Evolutionary conservation across 108 stramenopile species (phyloP).

Genomic region (Parietichytrium sp.): DNA sequence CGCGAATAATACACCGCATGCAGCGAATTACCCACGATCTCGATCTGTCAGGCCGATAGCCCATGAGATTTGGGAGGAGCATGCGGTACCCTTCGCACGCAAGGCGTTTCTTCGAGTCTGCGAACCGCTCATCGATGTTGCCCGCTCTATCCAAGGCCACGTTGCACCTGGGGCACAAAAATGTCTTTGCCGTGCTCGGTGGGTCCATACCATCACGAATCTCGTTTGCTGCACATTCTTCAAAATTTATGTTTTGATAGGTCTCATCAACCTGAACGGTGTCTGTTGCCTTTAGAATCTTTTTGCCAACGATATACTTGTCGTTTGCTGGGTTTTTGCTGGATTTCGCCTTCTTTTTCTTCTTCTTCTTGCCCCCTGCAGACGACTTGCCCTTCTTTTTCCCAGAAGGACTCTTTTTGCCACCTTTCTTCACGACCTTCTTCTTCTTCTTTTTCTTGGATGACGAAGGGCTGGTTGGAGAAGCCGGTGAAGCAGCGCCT

Average conservation of each 20-base stretch:
- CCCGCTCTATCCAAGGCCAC: conserved; percentile 54
- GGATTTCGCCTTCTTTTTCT: background rate
- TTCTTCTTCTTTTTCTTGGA: too few relatives aligned
- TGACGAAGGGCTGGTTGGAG: too few relatives aligned
- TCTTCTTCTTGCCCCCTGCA: conserved; percentile 36
- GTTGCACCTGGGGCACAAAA: conserved; percentile 61
- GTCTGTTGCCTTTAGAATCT: background rate
- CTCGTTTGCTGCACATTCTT: background rate
- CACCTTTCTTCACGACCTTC: too few relatives aligned
- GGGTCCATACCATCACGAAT: background rate
- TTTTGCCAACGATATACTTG: background rate
- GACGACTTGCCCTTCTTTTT: too few relatives aligned
- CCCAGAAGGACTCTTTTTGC: too few relatives aligned
- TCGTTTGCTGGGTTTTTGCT: background rate
- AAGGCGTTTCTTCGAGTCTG: conserved; percentile 24
- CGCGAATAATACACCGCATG: conserved; percentile 52
- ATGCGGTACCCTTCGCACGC: conserved; percentile 58
- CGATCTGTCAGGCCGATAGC: conserved; percentile 46
- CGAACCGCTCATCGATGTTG: conserved; percentile 48
- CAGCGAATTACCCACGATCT: conserved; percentile 51
- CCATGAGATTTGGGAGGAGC: conserved; percentile 55
- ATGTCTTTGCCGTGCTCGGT: conserved; percentile 39
- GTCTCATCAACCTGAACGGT: background rate
- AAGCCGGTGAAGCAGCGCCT: too few relatives aligned
- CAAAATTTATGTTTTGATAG: background rate